A percentile compares a stretch with the other conserved stretches of the same genome.
Conservation (phyloP, 805 yeast species). For the Ogataea pilisensis region DNA sequence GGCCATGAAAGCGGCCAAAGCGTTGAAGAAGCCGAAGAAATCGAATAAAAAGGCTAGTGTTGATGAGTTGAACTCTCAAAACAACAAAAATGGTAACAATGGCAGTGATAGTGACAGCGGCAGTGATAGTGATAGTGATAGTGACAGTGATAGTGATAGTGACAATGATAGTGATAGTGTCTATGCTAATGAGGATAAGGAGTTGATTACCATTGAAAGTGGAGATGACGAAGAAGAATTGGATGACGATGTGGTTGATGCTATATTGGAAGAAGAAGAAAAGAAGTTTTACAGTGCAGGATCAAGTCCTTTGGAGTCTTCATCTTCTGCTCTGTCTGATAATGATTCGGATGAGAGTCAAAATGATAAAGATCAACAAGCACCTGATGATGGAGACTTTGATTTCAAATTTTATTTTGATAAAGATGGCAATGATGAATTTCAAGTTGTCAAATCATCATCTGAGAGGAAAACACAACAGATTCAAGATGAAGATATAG, state of each 20-base stretch:
- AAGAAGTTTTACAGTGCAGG: constrained; percentile 27
- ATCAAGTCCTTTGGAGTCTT: no score
- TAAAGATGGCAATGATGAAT: constrained; percentile 35
- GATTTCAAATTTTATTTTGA: constrained; percentile 36
- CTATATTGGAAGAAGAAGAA: constrained; percentile 39
- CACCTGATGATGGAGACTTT: constrained; percentile 33
- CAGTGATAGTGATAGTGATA: constrained; percentile 13
- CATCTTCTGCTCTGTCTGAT: constrained; percentile 10
- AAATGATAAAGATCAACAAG: constrained; percentile 5
- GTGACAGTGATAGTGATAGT: no score
- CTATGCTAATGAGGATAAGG: no score
- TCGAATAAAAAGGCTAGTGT: constrained; percentile 10
- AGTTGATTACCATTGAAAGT: no score
- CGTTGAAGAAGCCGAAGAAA: constrained; percentile 22
- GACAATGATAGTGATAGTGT: no score
- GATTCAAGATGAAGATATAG: constrained; percentile 53
- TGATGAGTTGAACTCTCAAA: constrained; percentile 7
- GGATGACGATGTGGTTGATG: constrained; percentile 39
- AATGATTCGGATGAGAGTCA: constrained; percentile 21
- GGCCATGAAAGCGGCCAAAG: constrained; percentile 45
- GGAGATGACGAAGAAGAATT: constrained; percentile 36
- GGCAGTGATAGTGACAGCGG: constrained; percentile 3
- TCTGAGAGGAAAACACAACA: constrained; percentile 5
- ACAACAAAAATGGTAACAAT: constrained; percentile 3
- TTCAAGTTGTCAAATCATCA: constrained; percentile 16